These are phyloP conservation scores for Calonectria hawksworthii DNA, from an alignment of 2,329 filamentous ascomycete genomes.

Conservation along the genomic window DNA sequence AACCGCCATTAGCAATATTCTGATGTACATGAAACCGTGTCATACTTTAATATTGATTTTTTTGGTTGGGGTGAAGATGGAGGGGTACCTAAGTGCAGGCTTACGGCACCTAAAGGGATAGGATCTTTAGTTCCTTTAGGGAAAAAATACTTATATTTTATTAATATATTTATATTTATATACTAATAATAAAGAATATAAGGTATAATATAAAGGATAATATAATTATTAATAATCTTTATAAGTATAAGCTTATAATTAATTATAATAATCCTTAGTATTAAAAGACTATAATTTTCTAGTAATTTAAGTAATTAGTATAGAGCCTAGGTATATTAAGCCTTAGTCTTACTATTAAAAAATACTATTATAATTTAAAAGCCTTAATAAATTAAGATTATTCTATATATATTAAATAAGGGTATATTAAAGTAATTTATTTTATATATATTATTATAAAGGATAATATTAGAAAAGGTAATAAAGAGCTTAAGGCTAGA, in stretches of 20 bases:
- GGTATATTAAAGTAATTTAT: neutral
- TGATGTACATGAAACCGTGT: too few relatives aligned
- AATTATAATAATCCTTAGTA: neutral
- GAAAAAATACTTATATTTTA: neutral
- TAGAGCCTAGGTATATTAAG: neutral
- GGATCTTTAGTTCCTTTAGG: neutral
- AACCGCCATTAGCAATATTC: too few relatives aligned
- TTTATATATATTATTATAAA: neutral
- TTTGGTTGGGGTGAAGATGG: too few relatives aligned
- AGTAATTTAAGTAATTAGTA: neutral
- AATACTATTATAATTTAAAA: neutral
- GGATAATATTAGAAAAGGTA: neutral
- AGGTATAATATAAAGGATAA: neutral
- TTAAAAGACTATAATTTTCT: neutral
- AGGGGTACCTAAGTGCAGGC: too few relatives aligned
- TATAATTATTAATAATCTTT: neutral
- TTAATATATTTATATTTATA: conserved; percentile 6
- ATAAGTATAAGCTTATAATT: neutral
- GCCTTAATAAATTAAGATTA: neutral
- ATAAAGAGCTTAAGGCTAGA: neutral
- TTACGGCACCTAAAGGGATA: too few relatives aligned
- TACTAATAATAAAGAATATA: neutral
- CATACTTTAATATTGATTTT: too few relatives aligned
- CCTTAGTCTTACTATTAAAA: neutral
- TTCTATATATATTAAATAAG: too few relatives aligned